Evolutionary conservation across 305 asterid genomes (phyloP), one percentile per base, ranked within the genome.

Genomic region (Solanum aculeatissimum): DNA sequence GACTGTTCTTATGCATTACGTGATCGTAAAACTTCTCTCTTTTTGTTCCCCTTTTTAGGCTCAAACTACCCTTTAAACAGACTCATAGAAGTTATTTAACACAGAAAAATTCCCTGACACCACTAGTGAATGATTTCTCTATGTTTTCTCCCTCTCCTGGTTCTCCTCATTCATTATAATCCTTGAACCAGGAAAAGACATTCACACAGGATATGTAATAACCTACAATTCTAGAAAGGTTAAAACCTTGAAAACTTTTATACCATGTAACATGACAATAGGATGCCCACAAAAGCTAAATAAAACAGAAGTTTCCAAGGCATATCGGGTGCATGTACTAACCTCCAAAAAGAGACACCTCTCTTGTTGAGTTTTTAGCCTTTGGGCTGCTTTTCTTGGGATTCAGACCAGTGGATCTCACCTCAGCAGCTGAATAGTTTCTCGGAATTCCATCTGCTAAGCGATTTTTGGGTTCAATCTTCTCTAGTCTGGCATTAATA

Each of bases 281-380:
- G 47, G 63, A 77, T 27, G 65, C 82, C 47, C 18, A 77, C 47
- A 77, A 77, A 51, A 51, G 65, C 82, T 51, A 51, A 29, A 75
- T 27, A 77, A 47, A 47, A 51, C 53, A 77, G 47, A 77, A 77
- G 29, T 27, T 51, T 51, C 65, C 47, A 58, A 49, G 66, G 23
- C 47, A 51, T 77, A 51, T 77, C 29, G 9, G 80, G n/a, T 71
- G 85, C 62, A 72, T 80, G 88, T 77, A 90, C 97, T 90, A 88
- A 95, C 99, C 99, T 94, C 98, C 99, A 86, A 97, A 94, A 65
- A 95, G 97, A 87, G 99, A 94, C 83, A 79, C 93, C 91, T 94
- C 99, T 0, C 98, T 93, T 27, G 92, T 81, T 25, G 92, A 92
- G 88, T 87, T 92, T 87, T 89, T 95, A 82, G 98, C 96, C 93